Base-by-base conservation (phyloP, 2,329 filamentous ascomycete species). In the Macroventuria anomochaeta region DNA sequence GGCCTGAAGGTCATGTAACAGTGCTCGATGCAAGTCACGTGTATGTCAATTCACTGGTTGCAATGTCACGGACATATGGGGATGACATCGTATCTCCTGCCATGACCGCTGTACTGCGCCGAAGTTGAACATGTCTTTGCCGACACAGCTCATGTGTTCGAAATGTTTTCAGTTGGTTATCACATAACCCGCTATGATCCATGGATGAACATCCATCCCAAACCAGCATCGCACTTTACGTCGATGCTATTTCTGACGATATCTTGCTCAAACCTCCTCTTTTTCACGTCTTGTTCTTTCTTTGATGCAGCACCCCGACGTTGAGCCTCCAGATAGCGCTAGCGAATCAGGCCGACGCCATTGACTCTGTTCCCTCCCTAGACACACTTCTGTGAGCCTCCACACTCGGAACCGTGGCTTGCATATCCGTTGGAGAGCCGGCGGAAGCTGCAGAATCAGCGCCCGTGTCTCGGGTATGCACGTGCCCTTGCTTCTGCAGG, bases 341-440 rank as follows among this genome's bases (percentile, higher is more conserved):
- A 37, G 31, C 23, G 5, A 7, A 8, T 29, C n/a, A 21, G 12
- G 5, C 23, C 23, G 8, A 44, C 39, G 39, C 49, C 33, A 54
- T 54, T 13, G 51, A 49, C 34, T 44, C n/a, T 34, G 18, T 23
- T 17, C 6, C 15, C 12, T 17, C 23, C 21, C 18, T 7, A 5
- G 10, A n/a, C 2, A 26, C 11, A 38, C 13, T 3, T 15, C 7
- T 26, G 17, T 13, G n/a, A 43, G 28, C 29, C 41, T 40, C n/a
- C 10, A 11, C 7, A 13, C 23, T 41, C 23, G 23, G 29, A 32
- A 32, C 13, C 17, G 4, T 21, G 13, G 18, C 18, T 15, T 26
- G 34, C 17, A 33, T 37, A 1, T 46, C 62, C 61, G 62, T 53
- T 59, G 63, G 63, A 59, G 63, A 65, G 57, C 62, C 62, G 62